Evolutionary conservation across 2,329 filamentous ascomycete genomes (phyloP).

Genomic region (Xylariales sp.): DNA sequence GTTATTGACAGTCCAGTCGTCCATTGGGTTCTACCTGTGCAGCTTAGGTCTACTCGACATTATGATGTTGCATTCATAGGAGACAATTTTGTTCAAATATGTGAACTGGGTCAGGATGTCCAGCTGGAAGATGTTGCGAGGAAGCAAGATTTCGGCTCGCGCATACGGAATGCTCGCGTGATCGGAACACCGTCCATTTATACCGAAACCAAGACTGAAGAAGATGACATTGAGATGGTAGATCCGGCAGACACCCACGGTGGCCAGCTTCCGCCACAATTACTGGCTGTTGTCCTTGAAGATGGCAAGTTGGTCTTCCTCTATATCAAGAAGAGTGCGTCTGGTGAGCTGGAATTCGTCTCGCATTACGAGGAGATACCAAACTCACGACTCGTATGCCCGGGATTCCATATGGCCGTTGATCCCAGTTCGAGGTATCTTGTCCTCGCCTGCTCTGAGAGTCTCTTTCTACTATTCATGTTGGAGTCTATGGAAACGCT

Average conservation of each 20-base stretch:
- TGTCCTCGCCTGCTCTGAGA: constrained; percentile 66
- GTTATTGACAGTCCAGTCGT: constrained; percentile 70
- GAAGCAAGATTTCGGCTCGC: constrained; percentile 72
- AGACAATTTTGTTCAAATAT: constrained; percentile 75
- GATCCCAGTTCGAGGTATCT: constrained; percentile 69
- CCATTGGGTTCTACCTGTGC: constrained; percentile 74
- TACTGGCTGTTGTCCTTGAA: constrained; percentile 72
- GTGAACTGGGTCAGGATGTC: constrained; percentile 64
- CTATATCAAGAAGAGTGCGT: constrained; percentile 49
- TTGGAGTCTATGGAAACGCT: constrained; percentile 53
- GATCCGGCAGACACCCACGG: constrained; percentile 19
- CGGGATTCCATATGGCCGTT: constrained; percentile 64
- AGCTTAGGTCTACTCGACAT: constrained; percentile 61
- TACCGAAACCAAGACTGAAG: constrained; percentile 34
- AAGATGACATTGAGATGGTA: constrained; percentile 33
- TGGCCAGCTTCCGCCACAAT: constrained; percentile 63
- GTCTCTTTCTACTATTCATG: constrained; percentile 67
- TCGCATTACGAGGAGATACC: constrained; percentile 55
- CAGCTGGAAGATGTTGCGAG: constrained; percentile 71
- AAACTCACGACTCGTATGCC: constrained; percentile 52
- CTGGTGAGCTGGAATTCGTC: constrained; percentile 54
- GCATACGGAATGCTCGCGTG: constrained; percentile 74
- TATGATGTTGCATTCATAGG: constrained; percentile 88
- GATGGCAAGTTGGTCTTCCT: constrained; percentile 72
- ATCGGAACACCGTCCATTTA: constrained; percentile 55